Conservation (phyloP, 805 yeast genomes). For the Metschnikowia hibisci region DNA sequence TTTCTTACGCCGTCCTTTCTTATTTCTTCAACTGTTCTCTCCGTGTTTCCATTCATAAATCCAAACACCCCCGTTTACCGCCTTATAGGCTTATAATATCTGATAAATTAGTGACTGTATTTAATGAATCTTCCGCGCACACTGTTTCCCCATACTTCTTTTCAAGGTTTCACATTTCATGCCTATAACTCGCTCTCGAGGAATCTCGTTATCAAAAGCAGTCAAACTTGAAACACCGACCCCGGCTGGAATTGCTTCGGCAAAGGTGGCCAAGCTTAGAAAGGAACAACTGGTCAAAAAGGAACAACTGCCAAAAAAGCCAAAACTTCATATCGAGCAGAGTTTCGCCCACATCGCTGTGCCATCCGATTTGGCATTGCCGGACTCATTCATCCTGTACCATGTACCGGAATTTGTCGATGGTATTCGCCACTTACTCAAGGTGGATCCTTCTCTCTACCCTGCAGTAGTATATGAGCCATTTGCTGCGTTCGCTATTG, state of each 20-base stretch:
- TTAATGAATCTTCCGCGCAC: no score
- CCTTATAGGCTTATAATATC: no score
- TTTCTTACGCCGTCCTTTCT: no score
- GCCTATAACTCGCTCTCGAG: slow-evolving; percentile 2
- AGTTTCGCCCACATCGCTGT: slow-evolving; percentile 10
- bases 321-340: slow-evolving; percentile 14
- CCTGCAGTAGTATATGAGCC: slow-evolving; percentile 28
- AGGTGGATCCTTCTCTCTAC: slow-evolving; percentile 33
- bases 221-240: not conserved
- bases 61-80: no score
- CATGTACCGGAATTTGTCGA: slow-evolving; percentile 33
- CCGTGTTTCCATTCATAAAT: no score
- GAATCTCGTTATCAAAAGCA: not conserved
- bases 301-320: not conserved
- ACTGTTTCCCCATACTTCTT: not conserved
- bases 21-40: no score
- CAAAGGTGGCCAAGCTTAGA: not conserved
- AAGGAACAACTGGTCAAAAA: not conserved
- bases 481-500: slow-evolving; percentile 23
- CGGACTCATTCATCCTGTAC: slow-evolving; percentile 24
- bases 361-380: slow-evolving; percentile 21
- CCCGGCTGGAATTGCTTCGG: not conserved
- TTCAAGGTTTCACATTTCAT: not conserved
- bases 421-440: slow-evolving; percentile 29
- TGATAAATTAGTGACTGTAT: no score